These are phyloP conservation scores for Alternaria atra DNA, from an alignment of 2,329 filamentous ascomycete genomes.

Conservation along the genomic window DNA sequence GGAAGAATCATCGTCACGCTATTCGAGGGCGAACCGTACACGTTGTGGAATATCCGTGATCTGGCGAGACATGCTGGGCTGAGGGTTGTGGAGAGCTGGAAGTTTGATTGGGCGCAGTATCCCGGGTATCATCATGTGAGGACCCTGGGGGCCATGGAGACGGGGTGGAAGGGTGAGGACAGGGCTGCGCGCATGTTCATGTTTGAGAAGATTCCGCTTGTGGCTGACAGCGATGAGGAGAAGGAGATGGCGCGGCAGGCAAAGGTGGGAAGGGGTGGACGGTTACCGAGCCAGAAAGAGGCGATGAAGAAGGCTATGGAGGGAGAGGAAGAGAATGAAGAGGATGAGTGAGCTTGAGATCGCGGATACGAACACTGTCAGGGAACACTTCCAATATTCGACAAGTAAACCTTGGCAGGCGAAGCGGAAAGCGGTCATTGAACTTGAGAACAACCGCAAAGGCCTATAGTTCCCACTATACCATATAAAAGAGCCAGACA, in stretches of 20 bases:
- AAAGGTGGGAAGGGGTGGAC: slow-evolving; percentile 22
- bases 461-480: not conserved
- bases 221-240: slow-evolving; percentile 35
- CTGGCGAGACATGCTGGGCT: slow-evolving; percentile 80
- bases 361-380: not conserved
- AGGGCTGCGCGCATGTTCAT: slow-evolving; percentile 58
- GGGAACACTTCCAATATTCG: not conserved
- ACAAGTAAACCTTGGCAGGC: not conserved
- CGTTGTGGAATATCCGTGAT: slow-evolving; percentile 92
- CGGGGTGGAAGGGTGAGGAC: slow-evolving; percentile 61
- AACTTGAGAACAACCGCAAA: not conserved
- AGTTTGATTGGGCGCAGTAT: slow-evolving; percentile 72
- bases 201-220: slow-evolving; percentile 52
- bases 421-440: not conserved
- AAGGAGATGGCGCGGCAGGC: slow-evolving; percentile 25
- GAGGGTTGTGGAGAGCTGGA: slow-evolving; percentile 74
- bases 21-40: slow-evolving; percentile 94
- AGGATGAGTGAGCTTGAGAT: not conserved
- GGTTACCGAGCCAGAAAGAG: slow-evolving; percentile 16
- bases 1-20: slow-evolving; percentile 80
- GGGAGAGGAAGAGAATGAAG: slow-evolving; percentile 13
- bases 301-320: slow-evolving; percentile 27
- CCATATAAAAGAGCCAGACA: not conserved
- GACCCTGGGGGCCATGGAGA: slow-evolving; percentile 69
- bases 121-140: slow-evolving; percentile 78